Evolutionary conservation across 352 stramenopile genomes (phyloP).

Genomic region (Globisporangium paroecandrum): DNA sequence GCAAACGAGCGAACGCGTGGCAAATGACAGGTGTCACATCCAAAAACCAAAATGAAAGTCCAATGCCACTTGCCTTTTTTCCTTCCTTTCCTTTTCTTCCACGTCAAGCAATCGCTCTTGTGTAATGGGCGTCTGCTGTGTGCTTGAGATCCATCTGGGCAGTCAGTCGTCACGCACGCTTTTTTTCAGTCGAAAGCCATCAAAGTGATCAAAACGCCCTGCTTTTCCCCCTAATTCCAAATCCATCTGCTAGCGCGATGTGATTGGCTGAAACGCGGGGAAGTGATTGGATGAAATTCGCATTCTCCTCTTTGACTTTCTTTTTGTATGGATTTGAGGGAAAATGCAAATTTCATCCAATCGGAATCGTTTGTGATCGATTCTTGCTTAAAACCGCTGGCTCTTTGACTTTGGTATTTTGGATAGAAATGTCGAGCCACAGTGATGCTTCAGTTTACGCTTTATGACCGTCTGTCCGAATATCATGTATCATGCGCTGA

Average conservation of each 20-base stretch:
- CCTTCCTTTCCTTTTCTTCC: background rate
- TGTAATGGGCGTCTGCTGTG: background rate
- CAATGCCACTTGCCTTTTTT: background rate
- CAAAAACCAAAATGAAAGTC: background rate
- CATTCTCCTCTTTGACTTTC: too few relatives aligned
- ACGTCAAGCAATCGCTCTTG: background rate
- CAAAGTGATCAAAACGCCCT: background rate
- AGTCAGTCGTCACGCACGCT: background rate
- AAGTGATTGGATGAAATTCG: background rate
- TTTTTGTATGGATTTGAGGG: too few relatives aligned
- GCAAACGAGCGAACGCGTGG: background rate
- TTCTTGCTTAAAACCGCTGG: too few relatives aligned
- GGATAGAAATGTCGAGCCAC: too few relatives aligned
- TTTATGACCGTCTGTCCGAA: too few relatives aligned
- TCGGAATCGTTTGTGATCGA: too few relatives aligned
- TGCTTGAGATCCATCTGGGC: conserved; percentile 1
- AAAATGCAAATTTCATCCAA: too few relatives aligned
- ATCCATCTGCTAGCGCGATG: background rate
- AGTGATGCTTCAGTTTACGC: too few relatives aligned
- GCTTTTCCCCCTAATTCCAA: background rate
- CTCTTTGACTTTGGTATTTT: too few relatives aligned
- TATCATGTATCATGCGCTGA: background rate
- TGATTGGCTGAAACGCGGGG: too few relatives aligned
- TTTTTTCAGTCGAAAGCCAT: background rate
- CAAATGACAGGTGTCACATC: background rate